Base-by-base conservation (phyloP, 2,329 filamentous ascomycete species). In the Gnomoniopsis sp. region DNA sequence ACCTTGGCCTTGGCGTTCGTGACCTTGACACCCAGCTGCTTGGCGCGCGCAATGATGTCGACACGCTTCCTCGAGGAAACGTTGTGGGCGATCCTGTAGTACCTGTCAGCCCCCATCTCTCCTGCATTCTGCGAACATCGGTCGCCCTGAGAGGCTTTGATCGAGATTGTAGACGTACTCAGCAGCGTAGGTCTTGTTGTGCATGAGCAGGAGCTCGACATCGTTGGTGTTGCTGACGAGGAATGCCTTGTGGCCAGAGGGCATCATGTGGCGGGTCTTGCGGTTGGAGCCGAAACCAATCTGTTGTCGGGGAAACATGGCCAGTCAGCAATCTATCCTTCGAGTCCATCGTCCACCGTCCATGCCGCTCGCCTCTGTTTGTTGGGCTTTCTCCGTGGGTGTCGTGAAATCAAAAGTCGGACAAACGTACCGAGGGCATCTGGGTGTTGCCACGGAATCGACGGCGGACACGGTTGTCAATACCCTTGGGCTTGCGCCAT, bases 401-500 rank as follows among this genome's bases (percentile, higher is more conserved):
- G 30, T 44, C 41, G 36, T 38, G 26, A 33, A 19, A 22, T 30
- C 41, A 33, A 48, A 43, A 44, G 38, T 53, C 46, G 53, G 23
- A 15, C 44, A 53, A 67, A 87, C 91, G 77, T 93, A 97, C 93
- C 85, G 92, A 96, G 81, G 95, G 95, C 93, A 99, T 98, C 75
- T 88, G 87, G 80, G 89, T 89, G 82, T 90, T 91, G 75, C 95
- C 91, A 82, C 91, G 92, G 87, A 99, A 99, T 70, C 95, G 91
- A 86, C 95, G 88, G 78, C 95, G 90, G 77, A 99, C 93, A 74
- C 90, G 85, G 85, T 93, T 96, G 84, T 99, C 95, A 81, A 99
- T 99, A 91, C 95, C 95, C 91, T 99, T 99, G 71, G 95, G 95
- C 87, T 98, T 99, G 83, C 95, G 90, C 95, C 95, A 99, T 86